Evolutionary conservation across 345 rosid species (phyloP), one percentile per base, ranked within the genome.

Genomic region (Linum lewisii): DNA sequence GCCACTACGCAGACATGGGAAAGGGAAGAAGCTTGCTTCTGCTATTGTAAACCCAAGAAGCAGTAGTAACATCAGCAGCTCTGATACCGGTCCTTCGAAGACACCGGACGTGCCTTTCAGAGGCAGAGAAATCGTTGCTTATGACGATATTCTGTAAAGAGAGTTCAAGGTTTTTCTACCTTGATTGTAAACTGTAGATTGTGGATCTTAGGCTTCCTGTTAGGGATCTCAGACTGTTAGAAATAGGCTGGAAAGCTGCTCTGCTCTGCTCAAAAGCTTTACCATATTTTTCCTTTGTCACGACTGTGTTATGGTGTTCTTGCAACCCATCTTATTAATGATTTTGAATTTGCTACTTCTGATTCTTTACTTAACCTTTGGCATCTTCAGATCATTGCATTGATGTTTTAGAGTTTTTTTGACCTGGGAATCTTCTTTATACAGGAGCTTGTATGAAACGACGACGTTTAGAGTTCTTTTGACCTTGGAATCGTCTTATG

Each of bases 1-100:
- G 63, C 88, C 98, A 0, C 65, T 90, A 58, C 78, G 97, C 58
- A 81, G 81, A 66, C 93, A 76, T 53, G 95, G 97, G 13, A 81
- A 86, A 58, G 80, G 74, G 49, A 87, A 69, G 66, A 88, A 80
- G 78, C 82, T 85, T 54, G 88, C 95, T 7, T 85, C 96, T 0
- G 71, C 95, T 3, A 67, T 88, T 20, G 92, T 91, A 29, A 80
- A 80, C 61, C 82, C 90, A 3, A 79, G 69, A 60, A 77, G 60
- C 24, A 55, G 60, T 51, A 15, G 42, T 20, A 51, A 10, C 36
- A 64, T 24, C 20, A 34, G 44, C 24, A 44, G 45, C n/a, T 29
- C 37, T 42, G 37, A 18, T n/a, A 5, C 36, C 0, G 57, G 64
- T 54, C 51, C 49, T 32, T 60, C 66, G 54, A 38, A 71, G n/a